Base-by-base conservation (phyloP, 176 grass and related monocot genomes). In the Elymus sibiricus region DNA sequence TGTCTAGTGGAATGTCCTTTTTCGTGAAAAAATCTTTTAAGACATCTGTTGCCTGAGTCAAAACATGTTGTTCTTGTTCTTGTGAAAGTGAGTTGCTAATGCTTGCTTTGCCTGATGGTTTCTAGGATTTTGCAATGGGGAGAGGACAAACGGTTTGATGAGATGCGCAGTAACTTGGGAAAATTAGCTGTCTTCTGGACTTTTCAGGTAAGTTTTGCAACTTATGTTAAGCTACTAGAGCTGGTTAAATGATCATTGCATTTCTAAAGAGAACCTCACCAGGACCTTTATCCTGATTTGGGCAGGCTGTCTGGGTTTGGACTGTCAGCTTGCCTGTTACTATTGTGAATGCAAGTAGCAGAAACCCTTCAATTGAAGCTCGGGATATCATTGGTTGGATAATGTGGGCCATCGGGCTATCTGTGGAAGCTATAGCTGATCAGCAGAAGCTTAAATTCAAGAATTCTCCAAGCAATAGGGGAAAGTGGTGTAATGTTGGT, bases 371-470 rank as follows among this genome's bases (percentile, higher is more conserved):
- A 1, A 60, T 92, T 29, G 89, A 90, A 85, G 87, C 93, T 69
- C 90, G 88, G 77, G 96, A 98, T 66, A 90, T 95, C 76, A 90
- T 98, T 92, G 93, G 96, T 59, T 98, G 96, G 96, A 91, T 95
- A 84, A 95, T 95, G 64, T 98, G 96, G 96, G 64, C 82, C 37
- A 43, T 94, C 2, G 96, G 96, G 70, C 67, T 90, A 72, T 55
- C 56, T 73, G 55, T 89, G 38, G 96, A 98, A 92, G 91, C 92
- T 47, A 47, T 76, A 59, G 91, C 92, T 65, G 96, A 98, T 88
- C 93, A 98, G 35, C 96, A 98, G 78, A 98, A 98, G 86, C 88
- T 98, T 59, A 13, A 19, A 49, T 98, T 95, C 88, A 98, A 98
- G 67, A 98, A 98, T 77, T 84, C 83, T 79, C 79, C 88, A 69